phyloP scores from a whole-genome alignment of 2,329 filamentous ascomycete genomes.

The Alternaria consortialis region DNA sequence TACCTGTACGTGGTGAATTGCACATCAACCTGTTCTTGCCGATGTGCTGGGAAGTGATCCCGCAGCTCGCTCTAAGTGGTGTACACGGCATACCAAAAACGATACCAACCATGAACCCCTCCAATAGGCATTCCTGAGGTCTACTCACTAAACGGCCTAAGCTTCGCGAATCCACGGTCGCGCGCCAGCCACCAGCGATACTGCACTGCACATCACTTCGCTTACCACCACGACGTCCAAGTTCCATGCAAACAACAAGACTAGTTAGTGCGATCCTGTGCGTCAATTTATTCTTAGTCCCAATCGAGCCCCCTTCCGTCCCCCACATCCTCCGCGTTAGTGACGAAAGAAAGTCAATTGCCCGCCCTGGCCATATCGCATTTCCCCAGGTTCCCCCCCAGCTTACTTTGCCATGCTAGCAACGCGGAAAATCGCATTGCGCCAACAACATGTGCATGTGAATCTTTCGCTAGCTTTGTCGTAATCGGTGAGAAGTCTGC shows the following conservation, averaged over 20 bases:
- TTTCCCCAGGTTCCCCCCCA: not conserved
- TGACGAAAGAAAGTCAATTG: not conserved
- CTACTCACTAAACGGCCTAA: not conserved
- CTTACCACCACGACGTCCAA: not conserved
- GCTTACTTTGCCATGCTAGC: not conserved
- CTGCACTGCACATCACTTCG: not conserved
- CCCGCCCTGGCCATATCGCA: not conserved
- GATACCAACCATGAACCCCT: not conserved
- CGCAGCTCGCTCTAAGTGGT: not conserved
- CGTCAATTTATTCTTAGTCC: not conserved
- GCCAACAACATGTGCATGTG: not conserved
- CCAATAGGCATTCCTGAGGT: not conserved
- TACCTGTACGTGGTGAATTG: not conserved
- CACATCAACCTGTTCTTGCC: not conserved
- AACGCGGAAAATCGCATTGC: not conserved
- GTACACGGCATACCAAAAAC: not conserved
- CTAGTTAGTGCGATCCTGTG: not conserved
- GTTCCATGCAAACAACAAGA: not conserved
- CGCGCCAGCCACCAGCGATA: not conserved
- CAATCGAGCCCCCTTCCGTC: not conserved
- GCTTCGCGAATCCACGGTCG: not conserved
- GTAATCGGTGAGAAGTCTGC: constrained; percentile 1
- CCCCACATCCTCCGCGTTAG: constrained; percentile 1
- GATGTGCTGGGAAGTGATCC: not conserved
- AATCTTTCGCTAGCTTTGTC: not conserved